A percentile compares a stretch with the other conserved stretches of the same genome.
Evolutionary conservation across 331 rosid genomes (phyloP).

Genomic region (Pyrus hybrid): DNA sequence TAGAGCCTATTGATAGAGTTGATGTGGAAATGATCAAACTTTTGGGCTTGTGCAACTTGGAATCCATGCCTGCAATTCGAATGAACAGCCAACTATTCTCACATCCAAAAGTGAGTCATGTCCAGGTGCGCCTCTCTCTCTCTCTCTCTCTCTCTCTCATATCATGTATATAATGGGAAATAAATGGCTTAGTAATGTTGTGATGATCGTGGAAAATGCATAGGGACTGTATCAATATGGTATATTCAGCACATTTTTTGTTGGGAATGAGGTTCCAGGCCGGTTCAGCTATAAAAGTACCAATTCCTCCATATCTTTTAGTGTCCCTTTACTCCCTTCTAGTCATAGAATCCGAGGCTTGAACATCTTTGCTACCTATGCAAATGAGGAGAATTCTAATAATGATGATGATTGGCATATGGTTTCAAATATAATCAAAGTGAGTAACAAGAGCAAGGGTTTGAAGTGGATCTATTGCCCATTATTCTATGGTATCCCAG

Average conservation of each 20-base stretch:
- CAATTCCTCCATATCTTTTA: not conserved
- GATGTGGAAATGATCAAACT: too few species aligned
- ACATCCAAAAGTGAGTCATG: too few species aligned
- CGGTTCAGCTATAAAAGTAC: not conserved
- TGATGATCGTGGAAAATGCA: not conserved
- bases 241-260: too few species aligned
- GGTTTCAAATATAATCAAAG: not conserved
- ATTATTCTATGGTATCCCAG: not conserved
- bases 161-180: too few species aligned
- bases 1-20: too few species aligned
- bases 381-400: not conserved
- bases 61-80: too few species aligned
- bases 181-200: not conserved
- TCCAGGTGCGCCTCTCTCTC: too few species aligned
- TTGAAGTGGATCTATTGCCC: not conserved
- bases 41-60: too few species aligned
- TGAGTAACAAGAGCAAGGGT: not conserved
- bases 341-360: not conserved
- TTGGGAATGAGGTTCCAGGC: too few species aligned
- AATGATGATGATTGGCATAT: not conserved
- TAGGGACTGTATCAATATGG: not conserved
- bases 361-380: not conserved
- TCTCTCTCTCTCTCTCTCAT: too few species aligned
- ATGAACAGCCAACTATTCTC: accelerated
- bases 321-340: not conserved